phyloP scores from a whole-genome alignment of 2,329 filamentous ascomycete species.

The Fusarium nematophilum region DNA sequence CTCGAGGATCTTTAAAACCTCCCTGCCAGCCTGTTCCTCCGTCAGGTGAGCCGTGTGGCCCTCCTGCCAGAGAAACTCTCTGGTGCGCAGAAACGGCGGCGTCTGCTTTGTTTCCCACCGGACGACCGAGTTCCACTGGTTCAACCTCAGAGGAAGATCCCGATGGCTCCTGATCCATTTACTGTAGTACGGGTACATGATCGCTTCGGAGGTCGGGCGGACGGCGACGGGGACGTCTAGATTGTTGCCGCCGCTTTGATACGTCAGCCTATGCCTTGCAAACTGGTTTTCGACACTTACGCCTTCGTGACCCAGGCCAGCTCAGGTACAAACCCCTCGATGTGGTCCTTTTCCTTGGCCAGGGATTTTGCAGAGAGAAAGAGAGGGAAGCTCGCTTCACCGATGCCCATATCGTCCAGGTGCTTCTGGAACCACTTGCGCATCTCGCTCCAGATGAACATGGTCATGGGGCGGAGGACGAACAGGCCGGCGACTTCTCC shows the following conservation, averaged over 20 bases:
- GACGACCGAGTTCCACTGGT: slow-evolving; percentile 96
- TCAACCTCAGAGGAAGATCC: slow-evolving; percentile 91
- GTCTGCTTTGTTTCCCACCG: slow-evolving; percentile 98
- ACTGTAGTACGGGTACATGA: slow-evolving; percentile 96
- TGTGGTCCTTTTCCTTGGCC: slow-evolving; percentile 90
- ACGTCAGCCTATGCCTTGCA: slow-evolving; percentile 17
- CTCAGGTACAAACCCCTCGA: slow-evolving; percentile 97
- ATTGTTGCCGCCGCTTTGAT: slow-evolving; percentile 82
- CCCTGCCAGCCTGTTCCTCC: slow-evolving; percentile 81
- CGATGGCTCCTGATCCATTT: slow-evolving; percentile 98
- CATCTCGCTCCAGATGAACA: slow-evolving; percentile 75
- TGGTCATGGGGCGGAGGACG: slow-evolving; percentile 80
- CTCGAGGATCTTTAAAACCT: slow-evolving; percentile 93
- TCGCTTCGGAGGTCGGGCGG: slow-evolving; percentile 76
- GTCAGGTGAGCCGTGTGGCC: slow-evolving; percentile 92
- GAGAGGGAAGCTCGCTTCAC: slow-evolving; percentile 96
- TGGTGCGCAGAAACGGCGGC: slow-evolving; percentile 86
- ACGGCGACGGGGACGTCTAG: slow-evolving; percentile 83
- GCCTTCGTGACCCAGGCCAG: slow-evolving; percentile 90
- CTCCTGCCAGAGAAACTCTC: slow-evolving; percentile 99
- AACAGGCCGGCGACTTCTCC: slow-evolving; percentile 93
- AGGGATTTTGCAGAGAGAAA: slow-evolving; percentile 96
- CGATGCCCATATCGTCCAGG: slow-evolving; percentile 92
- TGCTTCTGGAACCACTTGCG: slow-evolving; percentile 75
- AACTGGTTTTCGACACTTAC: slow-evolving; percentile 56